A percentile compares a stretch with the other conserved stretches of the same genome.
phyloP scores from a whole-genome alignment of 202 grass and related monocot genomes.

The Setaria viridis region DNA sequence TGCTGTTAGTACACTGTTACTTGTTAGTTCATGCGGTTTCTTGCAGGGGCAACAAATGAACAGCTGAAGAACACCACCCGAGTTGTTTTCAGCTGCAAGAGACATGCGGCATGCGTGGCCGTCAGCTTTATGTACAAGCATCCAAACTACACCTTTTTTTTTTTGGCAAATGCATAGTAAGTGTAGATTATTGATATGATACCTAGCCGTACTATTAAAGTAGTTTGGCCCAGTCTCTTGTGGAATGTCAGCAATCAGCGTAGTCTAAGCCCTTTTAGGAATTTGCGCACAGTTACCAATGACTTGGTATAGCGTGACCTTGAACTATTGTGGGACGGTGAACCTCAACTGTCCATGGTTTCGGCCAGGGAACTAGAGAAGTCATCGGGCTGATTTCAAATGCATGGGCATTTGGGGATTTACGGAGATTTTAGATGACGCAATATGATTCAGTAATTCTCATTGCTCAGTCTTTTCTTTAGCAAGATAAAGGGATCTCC shows the following conservation, averaged over 20 bases:
- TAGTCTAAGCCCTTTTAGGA: background rate
- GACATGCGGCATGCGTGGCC: slow-evolving; percentile 21
- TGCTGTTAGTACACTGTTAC: too few species aligned
- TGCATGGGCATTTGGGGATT: background rate
- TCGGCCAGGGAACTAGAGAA: background rate
- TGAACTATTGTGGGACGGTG: background rate
- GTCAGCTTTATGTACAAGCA: slow-evolving; percentile 57
- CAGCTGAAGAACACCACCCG: background rate
- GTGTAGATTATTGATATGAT: background rate
- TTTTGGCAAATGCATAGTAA: background rate
- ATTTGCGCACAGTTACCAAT: background rate
- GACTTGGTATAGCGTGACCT: background rate
- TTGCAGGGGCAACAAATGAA: slow-evolving; percentile 5
- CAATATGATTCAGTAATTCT: background rate
- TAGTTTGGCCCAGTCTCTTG: background rate
- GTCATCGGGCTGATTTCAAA: background rate
- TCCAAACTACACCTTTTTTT: slow-evolving; percentile 51
- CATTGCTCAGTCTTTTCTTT: background rate
- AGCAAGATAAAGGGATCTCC: too few species aligned
- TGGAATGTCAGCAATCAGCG: slow-evolving; percentile 18
- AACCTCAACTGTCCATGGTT: background rate
- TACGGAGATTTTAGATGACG: too few species aligned
- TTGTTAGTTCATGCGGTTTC: background rate
- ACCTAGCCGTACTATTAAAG: slow-evolving; percentile 11
- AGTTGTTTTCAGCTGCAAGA: slow-evolving; percentile 25